Base-by-base conservation (phyloP, 1,284 basidiomycete species). In the Papiliotrema flavescens region DNA sequence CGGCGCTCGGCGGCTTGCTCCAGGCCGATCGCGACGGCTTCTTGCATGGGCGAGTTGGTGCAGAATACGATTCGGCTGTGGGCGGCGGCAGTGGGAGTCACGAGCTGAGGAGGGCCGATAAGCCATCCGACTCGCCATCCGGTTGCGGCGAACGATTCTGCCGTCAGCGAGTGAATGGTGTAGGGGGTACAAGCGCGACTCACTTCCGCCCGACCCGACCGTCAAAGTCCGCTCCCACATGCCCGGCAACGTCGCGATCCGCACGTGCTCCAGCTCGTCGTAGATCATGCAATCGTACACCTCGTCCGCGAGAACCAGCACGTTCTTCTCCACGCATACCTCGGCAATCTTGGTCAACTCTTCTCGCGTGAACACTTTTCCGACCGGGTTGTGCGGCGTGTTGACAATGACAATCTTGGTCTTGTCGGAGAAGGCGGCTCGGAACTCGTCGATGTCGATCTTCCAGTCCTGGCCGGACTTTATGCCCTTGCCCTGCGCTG, bases 111-210 rank as follows among this genome's bases (percentile, higher is more conserved):
- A 4, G 92, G 90, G 6, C 89, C 96, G 60, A 98, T 87, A 14
- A 94, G 83, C 93, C 93, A 98, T 66, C 75, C 96, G 23, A 98
- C 84, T 54, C 96, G 86, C 95, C 95, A 98, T 23, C 96, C 96
- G 1, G 96, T 99, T 8, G 91, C 91, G 17, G 95, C 90, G 74
- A 99, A 99, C n/a, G 90, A 86, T 80, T 93, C 89, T 91, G 54
- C 15, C 20, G 2, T 49, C 54, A 54, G 59, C 46, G 19, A n/a
- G n/a, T n/a, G n/a, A n/a, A n/a, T n/a, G n/a, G n/a, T n/a, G n/a
- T n/a, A n/a, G n/a, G n/a, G n/a, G n/a, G n/a, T n/a, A n/a, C n/a
- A n/a, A n/a, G n/a, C n/a, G 7, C 19, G 6, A 79, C 84, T 78
- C 68, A 85, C 85, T 87, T 61, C 88, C 89, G 13, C 85, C 89